Percentiles rank a stretch among this genome's conserved stretches.
Evolutionary conservation across 345 rosid species (phyloP).

Genomic region (Cardamine resedifolia): DNA sequence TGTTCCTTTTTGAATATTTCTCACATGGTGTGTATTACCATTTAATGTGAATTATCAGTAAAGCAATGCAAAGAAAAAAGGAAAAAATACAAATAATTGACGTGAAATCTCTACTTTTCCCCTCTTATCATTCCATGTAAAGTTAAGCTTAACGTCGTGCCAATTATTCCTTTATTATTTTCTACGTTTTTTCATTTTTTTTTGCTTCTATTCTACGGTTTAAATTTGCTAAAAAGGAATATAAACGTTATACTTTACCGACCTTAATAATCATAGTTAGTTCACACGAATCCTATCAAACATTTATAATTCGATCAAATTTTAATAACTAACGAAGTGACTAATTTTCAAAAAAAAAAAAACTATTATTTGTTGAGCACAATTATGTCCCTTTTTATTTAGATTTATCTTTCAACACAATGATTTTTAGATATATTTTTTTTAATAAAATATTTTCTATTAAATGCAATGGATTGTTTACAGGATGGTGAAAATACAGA

Average conservation of each 20-base stretch:
- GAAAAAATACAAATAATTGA: slow-evolving; percentile 19
- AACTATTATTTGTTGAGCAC: not conserved
- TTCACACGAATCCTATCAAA: slow-evolving; percentile 21
- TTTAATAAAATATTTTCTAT: no score
- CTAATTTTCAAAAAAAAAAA: not conserved
- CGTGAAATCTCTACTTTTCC: slow-evolving; percentile 26
- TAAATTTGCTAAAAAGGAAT: slow-evolving; percentile 6
- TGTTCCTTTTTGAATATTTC: slow-evolving; percentile 28
- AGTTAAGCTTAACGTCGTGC: slow-evolving; percentile 27
- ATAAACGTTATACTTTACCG: not conserved
- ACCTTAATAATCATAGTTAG: not conserved
- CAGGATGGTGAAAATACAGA: no score
- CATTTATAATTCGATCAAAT: not conserved
- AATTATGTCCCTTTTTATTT: not conserved
- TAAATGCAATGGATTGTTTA: no score
- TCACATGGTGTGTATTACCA: slow-evolving; percentile 41
- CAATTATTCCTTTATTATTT: slow-evolving; percentile 31
- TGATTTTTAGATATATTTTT: not conserved
- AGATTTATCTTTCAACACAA: not conserved
- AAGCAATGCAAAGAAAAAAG: slow-evolving; percentile 22
- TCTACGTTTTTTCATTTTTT: not conserved
- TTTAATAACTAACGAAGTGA: not conserved
- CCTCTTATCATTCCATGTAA: slow-evolving; percentile 32
- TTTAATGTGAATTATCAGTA: slow-evolving; percentile 36
- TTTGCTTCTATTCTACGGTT: not conserved